phyloP scores from a whole-genome alignment of 2,329 filamentous ascomycete species.

The Aspergillus sp. region DNA sequence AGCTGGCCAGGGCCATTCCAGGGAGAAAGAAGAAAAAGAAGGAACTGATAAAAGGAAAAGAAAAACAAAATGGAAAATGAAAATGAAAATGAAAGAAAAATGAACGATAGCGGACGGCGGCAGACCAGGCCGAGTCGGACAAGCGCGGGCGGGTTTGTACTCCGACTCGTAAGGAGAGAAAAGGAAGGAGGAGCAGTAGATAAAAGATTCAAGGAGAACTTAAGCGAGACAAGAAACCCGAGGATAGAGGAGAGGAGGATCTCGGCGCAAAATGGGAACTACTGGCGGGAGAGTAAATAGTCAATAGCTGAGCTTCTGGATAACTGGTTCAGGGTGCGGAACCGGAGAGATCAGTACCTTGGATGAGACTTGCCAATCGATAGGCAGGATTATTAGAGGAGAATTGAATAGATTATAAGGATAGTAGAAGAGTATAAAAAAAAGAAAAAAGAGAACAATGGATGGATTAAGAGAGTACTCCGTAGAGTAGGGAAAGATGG shows the following conservation, averaged over 20 bases:
- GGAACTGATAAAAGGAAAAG: neutral
- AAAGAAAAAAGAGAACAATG: neutral
- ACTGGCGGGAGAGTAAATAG: slow-evolving; percentile 24
- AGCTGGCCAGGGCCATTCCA: slow-evolving; percentile 23
- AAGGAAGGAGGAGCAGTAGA: slow-evolving; percentile 7
- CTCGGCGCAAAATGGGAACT: slow-evolving; percentile 11
- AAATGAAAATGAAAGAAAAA: too few species aligned
- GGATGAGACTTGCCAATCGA: slow-evolving; percentile 1
- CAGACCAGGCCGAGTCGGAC: too few species aligned
- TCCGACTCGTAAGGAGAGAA: slow-evolving; percentile 3
- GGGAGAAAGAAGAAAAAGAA: neutral
- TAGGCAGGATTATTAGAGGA: neutral
- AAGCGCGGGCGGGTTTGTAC: neutral
- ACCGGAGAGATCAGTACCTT: slow-evolving; percentile 12
- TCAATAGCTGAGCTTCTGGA: slow-evolving; percentile 20
- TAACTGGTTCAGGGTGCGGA: slow-evolving; percentile 12
- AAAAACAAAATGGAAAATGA: neutral
- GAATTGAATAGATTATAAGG: neutral
- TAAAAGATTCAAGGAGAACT: neutral
- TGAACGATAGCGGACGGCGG: too few species aligned
- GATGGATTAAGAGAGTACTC: neutral
- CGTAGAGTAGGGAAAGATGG: neutral
- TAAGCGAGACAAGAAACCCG: slow-evolving; percentile 6
- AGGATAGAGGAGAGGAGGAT: slow-evolving; percentile 1
- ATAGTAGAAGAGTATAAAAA: neutral